Base-by-base conservation (phyloP, 768 basidiomycete genomes). In the Boletus sensibilis region DNA sequence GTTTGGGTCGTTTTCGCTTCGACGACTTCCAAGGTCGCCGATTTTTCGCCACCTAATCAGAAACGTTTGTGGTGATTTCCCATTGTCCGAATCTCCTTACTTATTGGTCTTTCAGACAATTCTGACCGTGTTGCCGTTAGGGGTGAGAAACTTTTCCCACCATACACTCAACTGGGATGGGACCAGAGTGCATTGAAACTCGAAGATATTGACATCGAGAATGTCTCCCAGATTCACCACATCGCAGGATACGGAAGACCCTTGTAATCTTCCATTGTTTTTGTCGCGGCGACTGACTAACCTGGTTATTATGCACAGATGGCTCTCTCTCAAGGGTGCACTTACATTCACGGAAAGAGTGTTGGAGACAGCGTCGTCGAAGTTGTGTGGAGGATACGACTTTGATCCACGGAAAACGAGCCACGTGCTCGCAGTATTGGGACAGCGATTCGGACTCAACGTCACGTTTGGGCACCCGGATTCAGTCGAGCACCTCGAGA, bases 1-100 rank as follows among this genome's bases (percentile, higher is more conserved):
- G 42, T 62, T 16, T 65, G 64, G 64, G 50, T 55, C 1, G 57
- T 53, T 13, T 65, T 65, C 7, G 60, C 51, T 5, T 65, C 64
- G 1, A 65, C 59, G 1, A 53, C 57, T 3, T 62, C 60, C 5
- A 55, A 45, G 8, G 55, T 62, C 1, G 40, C 53, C 0, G 48
- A 61, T 40, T 53, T 64, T 27, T 43, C 53, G 0, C 59, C 45
- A 0, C 56, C 63, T 1, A 53, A 56, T 23, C 9, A 53, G 3
- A 42, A 29, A 29, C 11, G 64, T 59, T 0, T 5, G 57, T 20
- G 2, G 29, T 6, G 0, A n/a, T 33, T n/a, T 37, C 27, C 23
- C 9, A 14, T 8, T 8, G 3, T 14, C 7, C 11, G 11, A 2
- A 33, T 14, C 16, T 8, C 7, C 3, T 1, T 4, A 13, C 33